These are phyloP conservation scores for Cladosporium austrohemisphaericum DNA, from an alignment of 2,329 filamentous ascomycete genomes.

Conservation along the genomic window DNA sequence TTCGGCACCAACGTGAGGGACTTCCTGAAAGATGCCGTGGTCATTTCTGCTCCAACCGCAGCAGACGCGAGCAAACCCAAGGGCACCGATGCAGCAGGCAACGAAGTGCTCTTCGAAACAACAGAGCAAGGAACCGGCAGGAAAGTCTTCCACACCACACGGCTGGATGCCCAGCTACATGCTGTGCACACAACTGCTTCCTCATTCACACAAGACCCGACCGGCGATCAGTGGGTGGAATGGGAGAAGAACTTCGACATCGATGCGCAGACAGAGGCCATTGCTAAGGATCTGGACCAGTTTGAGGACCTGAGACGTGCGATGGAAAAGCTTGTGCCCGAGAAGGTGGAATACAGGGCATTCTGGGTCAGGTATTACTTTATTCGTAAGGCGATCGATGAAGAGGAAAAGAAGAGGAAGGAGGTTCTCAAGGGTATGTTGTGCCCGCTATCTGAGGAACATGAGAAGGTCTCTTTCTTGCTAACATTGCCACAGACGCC, in stretches of 20 bases:
- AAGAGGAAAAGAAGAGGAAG: slow-evolving; percentile 80
- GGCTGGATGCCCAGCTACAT: slow-evolving; percentile 93
- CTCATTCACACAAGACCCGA: slow-evolving; percentile 79
- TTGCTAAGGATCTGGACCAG: slow-evolving; percentile 75
- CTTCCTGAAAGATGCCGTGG: slow-evolving; percentile 87
- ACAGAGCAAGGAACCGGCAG: slow-evolving; percentile 82
- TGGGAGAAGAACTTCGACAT: slow-evolving; percentile 76
- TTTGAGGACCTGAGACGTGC: slow-evolving; percentile 80
- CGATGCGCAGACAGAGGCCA: slow-evolving; percentile 78
- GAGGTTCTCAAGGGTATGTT: slow-evolving; percentile 83
- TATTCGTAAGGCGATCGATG: slow-evolving; percentile 85
- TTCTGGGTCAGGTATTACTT: slow-evolving; percentile 99
- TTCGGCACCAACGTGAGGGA: slow-evolving; percentile 87
- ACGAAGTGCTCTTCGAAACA: slow-evolving; percentile 80
- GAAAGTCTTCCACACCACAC: slow-evolving; percentile 87
- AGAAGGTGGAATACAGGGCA: slow-evolving; percentile 77
- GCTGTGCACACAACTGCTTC: slow-evolving; percentile 84
- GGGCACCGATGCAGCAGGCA: slow-evolving; percentile 30
- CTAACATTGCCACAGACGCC: slow-evolving; percentile 49
- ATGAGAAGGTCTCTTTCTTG: slow-evolving; percentile 17
- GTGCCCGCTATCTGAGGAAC: not conserved
- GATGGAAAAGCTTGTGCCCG: slow-evolving; percentile 96
- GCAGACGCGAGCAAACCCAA: slow-evolving; percentile 43
- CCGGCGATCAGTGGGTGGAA: slow-evolving; percentile 63
- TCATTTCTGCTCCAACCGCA: slow-evolving; percentile 67